Evolutionary conservation across 139 green algal genomes (phyloP).

Genomic region (Edaphochlamys debaryana): DNA sequence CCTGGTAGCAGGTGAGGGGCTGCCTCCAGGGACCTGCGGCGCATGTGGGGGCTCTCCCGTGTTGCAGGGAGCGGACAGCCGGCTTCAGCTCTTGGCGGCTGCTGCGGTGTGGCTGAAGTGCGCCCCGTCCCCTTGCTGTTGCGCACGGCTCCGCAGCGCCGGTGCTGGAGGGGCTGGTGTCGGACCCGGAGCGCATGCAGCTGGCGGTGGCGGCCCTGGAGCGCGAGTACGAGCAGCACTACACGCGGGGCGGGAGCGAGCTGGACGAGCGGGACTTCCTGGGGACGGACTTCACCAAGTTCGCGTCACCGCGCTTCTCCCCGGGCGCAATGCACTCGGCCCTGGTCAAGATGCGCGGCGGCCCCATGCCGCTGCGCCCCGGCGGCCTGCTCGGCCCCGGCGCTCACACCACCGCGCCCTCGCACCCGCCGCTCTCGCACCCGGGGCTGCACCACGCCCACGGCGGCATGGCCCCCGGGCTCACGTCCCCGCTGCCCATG

Average conservation of each 20-base stretch:
- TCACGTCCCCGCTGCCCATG: slow-evolving; percentile 45
- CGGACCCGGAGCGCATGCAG: slow-evolving; percentile 22
- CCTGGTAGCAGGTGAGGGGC: slow-evolving; percentile 9
- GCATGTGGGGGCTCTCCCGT: not conserved
- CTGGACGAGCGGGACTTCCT: slow-evolving; percentile 66
- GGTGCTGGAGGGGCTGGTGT: slow-evolving; percentile 36
- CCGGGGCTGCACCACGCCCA: too few species aligned
- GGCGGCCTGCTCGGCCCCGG: slow-evolving; percentile 15
- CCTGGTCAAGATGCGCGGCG: not conserved
- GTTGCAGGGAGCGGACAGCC: too few species aligned
- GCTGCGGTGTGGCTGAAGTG: not conserved
- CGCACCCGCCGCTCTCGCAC: not conserved
- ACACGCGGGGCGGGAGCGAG: slow-evolving; percentile 19
- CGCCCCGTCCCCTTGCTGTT: not conserved
- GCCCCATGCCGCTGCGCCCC: not conserved
- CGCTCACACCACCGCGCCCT: slow-evolving; percentile 2
- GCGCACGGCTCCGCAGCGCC: not conserved
- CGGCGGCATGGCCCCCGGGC: too few species aligned
- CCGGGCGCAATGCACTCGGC: not conserved
- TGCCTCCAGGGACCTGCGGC: not conserved
- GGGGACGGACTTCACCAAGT: slow-evolving; percentile 50
- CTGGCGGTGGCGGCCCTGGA: slow-evolving; percentile 21
- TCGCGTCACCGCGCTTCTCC: slow-evolving; percentile 10
- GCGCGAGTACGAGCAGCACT: slow-evolving; percentile 28
- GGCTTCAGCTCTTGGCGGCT: too few species aligned